Evolutionary conservation across 306 rosid genomes (phyloP), one percentile per base, ranked within the genome.

Genomic region (Lathyrus tuberosus): DNA sequence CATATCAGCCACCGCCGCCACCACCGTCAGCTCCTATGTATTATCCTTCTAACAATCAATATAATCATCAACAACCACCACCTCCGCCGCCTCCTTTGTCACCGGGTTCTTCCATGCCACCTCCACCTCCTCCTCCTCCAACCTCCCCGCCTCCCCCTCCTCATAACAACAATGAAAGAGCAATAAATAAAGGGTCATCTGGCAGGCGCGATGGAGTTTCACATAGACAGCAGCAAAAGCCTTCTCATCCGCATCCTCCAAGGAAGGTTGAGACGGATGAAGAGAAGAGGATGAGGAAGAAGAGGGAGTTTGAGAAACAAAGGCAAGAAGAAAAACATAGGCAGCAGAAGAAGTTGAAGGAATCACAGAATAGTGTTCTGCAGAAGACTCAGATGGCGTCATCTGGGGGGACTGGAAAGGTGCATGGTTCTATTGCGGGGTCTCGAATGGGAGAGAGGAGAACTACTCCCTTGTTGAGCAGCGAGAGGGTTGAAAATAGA

Each of bases 401-500:
- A 18, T 80, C 96, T 65, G 67, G 47, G 5, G 67, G 67, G 3
- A 11, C 51, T 20, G 95, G 91, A 60, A 94, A 90, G 80, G 99
- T 78, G 41, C 99, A 84, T 24, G 95, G 97, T 61, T 86, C 97
- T 1, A 72, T 91, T 84, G 87, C 67, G 6, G 99, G 96, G 74
- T 87, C 97, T 1, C 88, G 97, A 60, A 87, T 87, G 86, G 97
- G 96, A 40, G 97, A 94, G 30, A 87, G 84, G 83, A 87, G 86
- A 74, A 44, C 84, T 56, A 70, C 96, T 78, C 84, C 94, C 5
- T 86, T 94, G 46, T 79, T 94, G 79, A 81, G 89, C n/a, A 77
- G 87, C 10, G 99, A 94, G 81, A 88, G 99, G 84, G 72, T 85
- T 41, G 99, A 94, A 80, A 94, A 91, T 84, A 88, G 96, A 88